Evolutionary conservation across 108 stramenopile genomes (phyloP), one percentile per base, ranked within the genome.

Genomic region (Skeletonema tropicum): DNA sequence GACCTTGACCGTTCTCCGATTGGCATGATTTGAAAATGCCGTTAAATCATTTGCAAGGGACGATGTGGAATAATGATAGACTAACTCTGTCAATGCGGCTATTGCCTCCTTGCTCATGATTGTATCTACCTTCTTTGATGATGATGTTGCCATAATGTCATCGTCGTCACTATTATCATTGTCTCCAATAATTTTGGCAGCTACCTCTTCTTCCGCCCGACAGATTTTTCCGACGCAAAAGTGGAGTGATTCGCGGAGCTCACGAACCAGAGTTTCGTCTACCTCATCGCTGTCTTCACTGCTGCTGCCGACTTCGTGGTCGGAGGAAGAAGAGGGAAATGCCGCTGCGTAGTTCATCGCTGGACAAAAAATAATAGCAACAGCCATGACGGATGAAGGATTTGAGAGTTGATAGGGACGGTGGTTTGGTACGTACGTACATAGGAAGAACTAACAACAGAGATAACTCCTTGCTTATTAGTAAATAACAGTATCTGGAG

Each of bases 21-120:
- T 58, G 42, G 86, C 87, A 75, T 91, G 90, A 29, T 68, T 62
- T 17, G 77, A 79, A 64, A 91, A 91, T 26, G 82, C 64, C 0
- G 68, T 58, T 19, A 91, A 60, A 78, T 91, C 90, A 19, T 80
- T 84, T 11, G 77, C 75, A 63, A 91, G 36, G 3, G 68, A 62
- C 12, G 73, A 80, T 25, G 87, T 87, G 15, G 85, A 70, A 67
- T 88, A 91, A 41, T 88, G 90, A 67, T 62, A 91, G 35, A 71
- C 72, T 15, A 91, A 60, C 30, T 91, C 88, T 14, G 86, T 86
- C 57, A 91, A 70, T 7, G 90, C 83, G 9, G 48, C 60, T 25
- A 91, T 72, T n/a, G 87, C 88, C 4, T 64, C 65, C 19, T 74
- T 29, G 30, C 72, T 86, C 66, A 86, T 90, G 4, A 49, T 19